Percentiles rank a stretch among this genome's conserved stretches.
Conservation (phyloP, 2,329 filamentous ascomycete species). For the Alternaria metachromatica region DNA sequence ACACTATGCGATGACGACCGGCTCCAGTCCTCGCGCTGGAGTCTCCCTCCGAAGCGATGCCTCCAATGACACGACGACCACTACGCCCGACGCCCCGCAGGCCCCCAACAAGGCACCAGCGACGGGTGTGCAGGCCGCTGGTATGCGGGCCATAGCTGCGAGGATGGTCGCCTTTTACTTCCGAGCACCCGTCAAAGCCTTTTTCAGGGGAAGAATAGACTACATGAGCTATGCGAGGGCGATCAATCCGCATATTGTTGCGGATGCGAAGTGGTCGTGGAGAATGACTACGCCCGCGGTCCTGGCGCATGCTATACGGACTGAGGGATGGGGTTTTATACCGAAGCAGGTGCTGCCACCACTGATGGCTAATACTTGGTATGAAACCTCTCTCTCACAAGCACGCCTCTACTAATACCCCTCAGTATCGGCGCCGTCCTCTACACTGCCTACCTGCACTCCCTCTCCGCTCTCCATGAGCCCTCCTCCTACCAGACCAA, state of each 20-base stretch:
- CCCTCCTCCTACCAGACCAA: constrained; percentile 67
- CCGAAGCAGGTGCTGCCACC: constrained; percentile 80
- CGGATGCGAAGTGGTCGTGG: constrained; percentile 63
- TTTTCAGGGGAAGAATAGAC: constrained; percentile 89
- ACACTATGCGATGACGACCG: constrained; percentile 48
- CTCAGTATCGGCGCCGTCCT: constrained; percentile 75
- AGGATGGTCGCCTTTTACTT: constrained; percentile 91
- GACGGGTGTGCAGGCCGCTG: constrained; percentile 82
- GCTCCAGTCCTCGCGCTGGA: constrained; percentile 45
- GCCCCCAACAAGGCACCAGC: constrained; percentile 63
- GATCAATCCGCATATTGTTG: constrained; percentile 63
- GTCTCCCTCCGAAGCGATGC: constrained; percentile 29
- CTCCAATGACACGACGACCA: constrained; percentile 16
- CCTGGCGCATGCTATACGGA: constrained; percentile 69
- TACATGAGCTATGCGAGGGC: constrained; percentile 72
- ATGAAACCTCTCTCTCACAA: constrained; percentile 11
- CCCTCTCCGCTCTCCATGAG: constrained; percentile 69
- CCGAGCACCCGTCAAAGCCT: constrained; percentile 86
- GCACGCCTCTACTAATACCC: constrained; percentile 12
- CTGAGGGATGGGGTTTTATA: constrained; percentile 76
- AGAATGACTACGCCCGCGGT: constrained; percentile 73
- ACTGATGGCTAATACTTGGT: constrained; percentile 74
- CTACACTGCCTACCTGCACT: constrained; percentile 77
- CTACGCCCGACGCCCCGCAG: constrained; percentile 25
- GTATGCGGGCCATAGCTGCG: constrained; percentile 81